Conservation (phyloP, 2,329 filamentous ascomycete species). For the Mollisia scopiformis region DNA sequence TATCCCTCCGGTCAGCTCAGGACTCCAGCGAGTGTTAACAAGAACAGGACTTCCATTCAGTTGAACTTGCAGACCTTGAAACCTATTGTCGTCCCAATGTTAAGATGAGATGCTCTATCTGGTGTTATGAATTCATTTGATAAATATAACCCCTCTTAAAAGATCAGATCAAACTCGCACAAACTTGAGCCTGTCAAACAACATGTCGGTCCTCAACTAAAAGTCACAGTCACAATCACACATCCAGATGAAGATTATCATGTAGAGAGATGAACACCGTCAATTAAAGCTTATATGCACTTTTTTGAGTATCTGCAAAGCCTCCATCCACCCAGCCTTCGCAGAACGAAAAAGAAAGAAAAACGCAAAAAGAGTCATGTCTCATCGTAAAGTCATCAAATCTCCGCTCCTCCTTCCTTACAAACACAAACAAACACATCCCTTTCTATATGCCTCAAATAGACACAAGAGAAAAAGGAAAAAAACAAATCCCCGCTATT, state of each 20-base stretch:
- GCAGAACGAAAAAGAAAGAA: slow-evolving; percentile 3
- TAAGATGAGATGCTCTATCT: too few species aligned
- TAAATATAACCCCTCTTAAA: too few species aligned
- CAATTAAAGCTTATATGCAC: slow-evolving; percentile 16
- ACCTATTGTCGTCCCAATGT: too few species aligned
- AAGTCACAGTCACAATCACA: too few species aligned
- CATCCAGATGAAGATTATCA: background rate
- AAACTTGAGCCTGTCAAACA: too few species aligned
- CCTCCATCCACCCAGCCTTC: slow-evolving; percentile 1
- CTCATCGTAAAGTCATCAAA: slow-evolving; percentile 12
- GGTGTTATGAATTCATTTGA: too few species aligned
- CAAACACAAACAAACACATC: slow-evolving; percentile 5
- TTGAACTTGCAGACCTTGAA: too few species aligned
- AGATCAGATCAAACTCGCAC: too few species aligned
- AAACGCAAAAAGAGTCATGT: slow-evolving; percentile 8
- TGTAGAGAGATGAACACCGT: slow-evolving; percentile 8
- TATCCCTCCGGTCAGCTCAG: too few species aligned
- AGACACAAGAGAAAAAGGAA: slow-evolving; percentile 8
- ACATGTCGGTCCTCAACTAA: too few species aligned
- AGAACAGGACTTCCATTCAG: too few species aligned
- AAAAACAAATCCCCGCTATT: slow-evolving; percentile 1
- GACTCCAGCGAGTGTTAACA: too few species aligned
- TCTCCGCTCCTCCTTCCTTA: slow-evolving; percentile 1
- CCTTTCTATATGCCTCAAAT: slow-evolving; percentile 12
- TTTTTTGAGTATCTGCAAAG: slow-evolving; percentile 4